Evolutionary conservation across 768 basidiomycete genomes (phyloP), one percentile per base, ranked within the genome.

Genomic region (Leucocoprinus sp.): DNA sequence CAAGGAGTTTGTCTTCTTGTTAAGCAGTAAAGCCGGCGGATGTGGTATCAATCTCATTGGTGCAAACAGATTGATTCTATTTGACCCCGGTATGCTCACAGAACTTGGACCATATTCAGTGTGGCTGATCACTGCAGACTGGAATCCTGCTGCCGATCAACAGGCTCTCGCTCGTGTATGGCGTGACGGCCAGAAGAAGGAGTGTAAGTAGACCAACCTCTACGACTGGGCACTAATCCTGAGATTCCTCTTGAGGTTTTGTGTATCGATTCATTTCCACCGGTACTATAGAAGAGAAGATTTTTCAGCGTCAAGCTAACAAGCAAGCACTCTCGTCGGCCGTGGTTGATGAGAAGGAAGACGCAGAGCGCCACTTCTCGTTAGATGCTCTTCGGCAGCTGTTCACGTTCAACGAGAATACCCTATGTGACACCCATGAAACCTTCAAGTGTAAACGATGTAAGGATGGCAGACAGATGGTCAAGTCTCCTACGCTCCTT

Each of bases 131-230:
- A 7, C 26, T 17, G n/a, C 49, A 93, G 93, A 97, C 58, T 97
- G 93, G 93, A 97, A 97, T 56, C 93, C 93, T 19, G 95, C 95
- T 8, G 91, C 93, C 21, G 95, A 99, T 63, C 96, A 98, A 60
- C 95, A 99, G 61, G 95, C 95, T 6, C 73, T 99, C 4, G 95
- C 95, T 35, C 91, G 95, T 60, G 95, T 99, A 7, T 99, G 95
- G 95, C 87, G 95, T 67, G 95, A 99, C 58, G 95, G 95, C 0
- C 95, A 98, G 63, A 99, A 96, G 79, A 98, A 98, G 77, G 93
- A 96, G 66, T 99, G 95, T 93, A 57, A 43, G 86, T 59, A 14
- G 18, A 24, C 2, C 9, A 18, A 18, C 7, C 11, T 24, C 15
- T 18, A 18, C 39, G 23, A 21, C 23, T n/a, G n/a, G 17, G 17